Base-by-base conservation (phyloP, 306 rosid genomes). In the Dryas alaskensis region DNA sequence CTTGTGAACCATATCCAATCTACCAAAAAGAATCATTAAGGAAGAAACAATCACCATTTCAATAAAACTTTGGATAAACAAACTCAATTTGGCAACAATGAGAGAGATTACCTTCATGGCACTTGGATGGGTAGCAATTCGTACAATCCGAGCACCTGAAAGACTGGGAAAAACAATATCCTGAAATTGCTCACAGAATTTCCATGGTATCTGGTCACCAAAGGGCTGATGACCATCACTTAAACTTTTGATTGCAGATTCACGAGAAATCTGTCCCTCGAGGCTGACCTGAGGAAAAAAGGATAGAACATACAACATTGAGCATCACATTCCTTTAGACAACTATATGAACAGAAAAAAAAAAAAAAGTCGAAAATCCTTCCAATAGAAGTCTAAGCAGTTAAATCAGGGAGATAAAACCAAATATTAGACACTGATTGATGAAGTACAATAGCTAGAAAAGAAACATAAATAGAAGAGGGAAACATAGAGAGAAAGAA, bases 1-100 rank as follows among this genome's bases (percentile, higher is more conserved):
- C 98, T 87, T 94, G 92, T 54, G 97, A 94, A 65, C 98, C 98
- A 83, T 94, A 94, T 27, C 98, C 98, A 84, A 86, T 90, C 98
- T 94, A 84, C 83, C 69, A 53, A 53, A 70, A 78, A 68, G 63
- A 67, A 81, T 53, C 52, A 70, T 59, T 51, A 45, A 51, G 51
- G 31, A 25, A 44, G 46, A 76, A 37, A 31, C 37, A 31, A 31
- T 31, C 37, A 31, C 37, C 37, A 31, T 31, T 31, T 31, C 37
- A 31, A 31, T 31, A 31, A 65, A 40, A 76, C 78, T 57, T 59
- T 67, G 77, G 46, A 31, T 40, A 76, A 8, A 81, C 52, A 60
- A 70, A 74, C 49, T 50, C 49, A 78, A 17, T 9, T 69, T 48
- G 54, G 67, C 46, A 75, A 66, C 66, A 44, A 67, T 44, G 7